Conservation (phyloP, 139 green algal genomes). For the Pleodorina starrii region DNA sequence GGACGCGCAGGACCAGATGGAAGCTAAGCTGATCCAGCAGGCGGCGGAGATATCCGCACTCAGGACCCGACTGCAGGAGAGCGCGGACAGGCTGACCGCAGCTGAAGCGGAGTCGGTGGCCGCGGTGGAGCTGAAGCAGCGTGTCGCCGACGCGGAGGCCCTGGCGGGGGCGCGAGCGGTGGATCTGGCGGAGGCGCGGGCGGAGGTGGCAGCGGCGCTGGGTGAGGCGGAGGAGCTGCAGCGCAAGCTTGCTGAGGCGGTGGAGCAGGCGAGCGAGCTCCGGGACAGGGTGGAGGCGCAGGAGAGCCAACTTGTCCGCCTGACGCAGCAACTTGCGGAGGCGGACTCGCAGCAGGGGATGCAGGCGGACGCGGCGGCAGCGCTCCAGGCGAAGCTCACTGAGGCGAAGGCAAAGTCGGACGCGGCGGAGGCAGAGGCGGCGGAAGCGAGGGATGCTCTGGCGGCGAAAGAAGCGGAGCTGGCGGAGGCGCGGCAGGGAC, state of each 20-base stretch:
- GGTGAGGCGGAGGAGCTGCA: background rate
- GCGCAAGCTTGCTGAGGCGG: background rate
- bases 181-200: background rate
- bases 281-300: too few species aligned
- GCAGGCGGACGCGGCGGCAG: background rate
- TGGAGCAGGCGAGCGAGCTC: background rate
- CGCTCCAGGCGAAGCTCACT: background rate
- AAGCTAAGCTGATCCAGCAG: constrained; percentile 47
- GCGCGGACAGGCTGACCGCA: background rate
- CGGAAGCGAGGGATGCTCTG: background rate
- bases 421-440: background rate
- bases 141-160: background rate
- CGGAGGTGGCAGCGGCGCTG: background rate
- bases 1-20: constrained; percentile 43
- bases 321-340: background rate
- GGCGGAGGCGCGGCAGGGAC: background rate
- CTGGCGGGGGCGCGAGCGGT: background rate
- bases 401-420: background rate
- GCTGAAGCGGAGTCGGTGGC: background rate
- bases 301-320: background rate
- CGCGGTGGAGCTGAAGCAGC: constrained; percentile 6
- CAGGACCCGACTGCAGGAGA: background rate
- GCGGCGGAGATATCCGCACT: background rate
- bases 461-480: background rate
- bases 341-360: background rate